Evolutionary conservation across 345 rosid species (phyloP).

Genomic region (Moringa oleifera): DNA sequence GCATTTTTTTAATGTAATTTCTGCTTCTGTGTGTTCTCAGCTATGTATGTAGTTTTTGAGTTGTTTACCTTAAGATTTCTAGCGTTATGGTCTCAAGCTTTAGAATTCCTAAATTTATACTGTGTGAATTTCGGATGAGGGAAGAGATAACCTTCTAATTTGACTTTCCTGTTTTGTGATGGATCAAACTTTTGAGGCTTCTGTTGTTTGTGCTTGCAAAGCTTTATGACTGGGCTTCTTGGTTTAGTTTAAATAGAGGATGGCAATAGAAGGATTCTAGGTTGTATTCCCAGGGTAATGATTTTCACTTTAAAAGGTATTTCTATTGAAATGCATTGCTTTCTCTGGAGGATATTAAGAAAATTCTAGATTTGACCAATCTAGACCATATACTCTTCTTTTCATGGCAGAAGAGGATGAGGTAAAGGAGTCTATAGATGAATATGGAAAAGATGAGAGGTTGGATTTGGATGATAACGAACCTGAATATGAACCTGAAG

Average conservation of each 20-base stretch:
- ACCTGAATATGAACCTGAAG: slow-evolving; percentile 60
- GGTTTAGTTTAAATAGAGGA: background rate
- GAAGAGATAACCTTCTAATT: too few species aligned
- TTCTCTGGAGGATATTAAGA: background rate
- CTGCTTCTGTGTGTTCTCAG: background rate
- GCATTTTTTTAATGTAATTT: too few species aligned
- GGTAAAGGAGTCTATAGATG: slow-evolving; percentile 54
- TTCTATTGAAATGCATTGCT: background rate
- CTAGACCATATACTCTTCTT: slow-evolving; percentile 41
- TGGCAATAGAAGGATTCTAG: background rate
- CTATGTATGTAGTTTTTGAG: background rate
- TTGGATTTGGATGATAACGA: slow-evolving; percentile 85
- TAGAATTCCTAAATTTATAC: background rate
- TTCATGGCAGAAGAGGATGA: slow-evolving; percentile 68
- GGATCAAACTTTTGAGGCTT: too few species aligned
- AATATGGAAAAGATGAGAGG: slow-evolving; percentile 66
- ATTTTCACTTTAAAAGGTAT: background rate
- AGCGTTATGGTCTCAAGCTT: too few species aligned
- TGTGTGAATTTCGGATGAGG: too few species aligned
- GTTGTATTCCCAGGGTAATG: background rate
- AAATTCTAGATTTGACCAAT: slow-evolving; percentile 29
- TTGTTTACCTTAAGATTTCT: too few species aligned
- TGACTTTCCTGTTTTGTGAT: too few species aligned
- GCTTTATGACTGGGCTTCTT: background rate
- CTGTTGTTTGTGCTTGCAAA: too few species aligned